These are phyloP conservation scores for Talaromyces sp. DNA, from an alignment of 2,329 filamentous ascomycete species.

Conservation along the genomic window DNA sequence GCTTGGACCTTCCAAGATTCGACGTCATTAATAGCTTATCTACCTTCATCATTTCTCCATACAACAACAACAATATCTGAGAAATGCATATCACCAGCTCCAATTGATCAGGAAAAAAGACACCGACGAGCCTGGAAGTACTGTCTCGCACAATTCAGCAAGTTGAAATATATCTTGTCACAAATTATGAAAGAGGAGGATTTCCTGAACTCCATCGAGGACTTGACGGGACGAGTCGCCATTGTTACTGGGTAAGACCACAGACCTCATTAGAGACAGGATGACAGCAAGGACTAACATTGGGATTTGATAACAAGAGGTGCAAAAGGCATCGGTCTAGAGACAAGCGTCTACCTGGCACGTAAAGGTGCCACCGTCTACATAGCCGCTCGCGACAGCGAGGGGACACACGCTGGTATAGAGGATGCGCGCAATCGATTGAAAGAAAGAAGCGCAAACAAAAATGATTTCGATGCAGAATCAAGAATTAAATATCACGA, in stretches of 20 bases:
- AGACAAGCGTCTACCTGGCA: constrained; percentile 16
- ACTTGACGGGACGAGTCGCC: constrained; percentile 13
- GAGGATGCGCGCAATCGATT: constrained; percentile 10
- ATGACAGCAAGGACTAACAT: neutral
- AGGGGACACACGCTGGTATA: constrained; percentile 11
- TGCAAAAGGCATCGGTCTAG: constrained; percentile 16
- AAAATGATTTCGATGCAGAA: neutral
- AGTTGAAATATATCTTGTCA: neutral
- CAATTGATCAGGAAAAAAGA: neutral
- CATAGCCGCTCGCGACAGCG: constrained; percentile 14
- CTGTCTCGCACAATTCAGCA: neutral
- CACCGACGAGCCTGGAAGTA: neutral
- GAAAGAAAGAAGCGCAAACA: neutral
- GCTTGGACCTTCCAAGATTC: neutral
- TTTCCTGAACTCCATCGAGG: constrained; percentile 12
- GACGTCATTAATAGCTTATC: neutral
- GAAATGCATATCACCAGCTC: neutral
- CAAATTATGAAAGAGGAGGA: constrained; percentile 15
- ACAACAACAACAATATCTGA: neutral
- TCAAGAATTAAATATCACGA: constrained; percentile 14
- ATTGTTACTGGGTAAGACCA: constrained; percentile 12
- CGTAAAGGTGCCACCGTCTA: constrained; percentile 16
- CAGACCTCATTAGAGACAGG: too few relatives aligned
- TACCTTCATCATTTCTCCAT: neutral
- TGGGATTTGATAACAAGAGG: neutral